These are phyloP conservation scores for Blumeria hordei DNA, from an alignment of 2,329 filamentous ascomycete genomes.

Conservation along the genomic window DNA sequence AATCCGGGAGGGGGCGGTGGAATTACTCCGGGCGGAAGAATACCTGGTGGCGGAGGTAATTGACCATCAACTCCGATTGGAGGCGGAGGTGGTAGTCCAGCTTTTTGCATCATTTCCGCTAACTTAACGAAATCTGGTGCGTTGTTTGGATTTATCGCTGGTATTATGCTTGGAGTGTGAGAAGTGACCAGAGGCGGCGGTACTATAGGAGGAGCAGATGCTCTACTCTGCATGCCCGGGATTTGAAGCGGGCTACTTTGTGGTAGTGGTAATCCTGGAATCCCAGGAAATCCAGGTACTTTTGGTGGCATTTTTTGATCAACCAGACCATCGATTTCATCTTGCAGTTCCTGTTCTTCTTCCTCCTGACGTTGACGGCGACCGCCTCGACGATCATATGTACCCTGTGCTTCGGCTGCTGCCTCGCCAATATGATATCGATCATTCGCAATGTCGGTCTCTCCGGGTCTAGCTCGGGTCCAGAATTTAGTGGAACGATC, in stretches of 20 bases:
- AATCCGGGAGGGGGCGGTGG: slow-evolving; percentile 18
- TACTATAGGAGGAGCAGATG: slow-evolving; percentile 16
- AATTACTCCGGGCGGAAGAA: slow-evolving; percentile 23
- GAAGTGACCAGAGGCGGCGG: slow-evolving; percentile 16
- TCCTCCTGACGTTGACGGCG: slow-evolving; percentile 66
- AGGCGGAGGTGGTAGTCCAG: slow-evolving; percentile 35
- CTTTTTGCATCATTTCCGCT: slow-evolving; percentile 39
- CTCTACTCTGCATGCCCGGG: slow-evolving; percentile 22
- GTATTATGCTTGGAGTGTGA: slow-evolving; percentile 20
- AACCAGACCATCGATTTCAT: slow-evolving; percentile 76
- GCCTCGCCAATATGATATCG: slow-evolving; percentile 88
- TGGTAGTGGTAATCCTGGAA: slow-evolving; percentile 15
- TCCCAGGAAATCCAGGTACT: slow-evolving; percentile 35
- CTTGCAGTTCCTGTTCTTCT: slow-evolving; percentile 79
- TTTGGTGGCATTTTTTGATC: slow-evolving; percentile 64
- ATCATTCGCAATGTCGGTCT: slow-evolving; percentile 66
- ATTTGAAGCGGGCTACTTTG: slow-evolving; percentile 20
- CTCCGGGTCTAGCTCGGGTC: slow-evolving; percentile 74
- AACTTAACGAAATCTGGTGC: slow-evolving; percentile 36
- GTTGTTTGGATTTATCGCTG: slow-evolving; percentile 32
- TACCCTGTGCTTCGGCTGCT: slow-evolving; percentile 84
- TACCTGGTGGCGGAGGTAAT: slow-evolving; percentile 19
- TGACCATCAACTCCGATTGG: slow-evolving; percentile 14
- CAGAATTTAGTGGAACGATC: slow-evolving; percentile 94
- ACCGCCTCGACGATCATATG: slow-evolving; percentile 62